A percentile compares a stretch with the other conserved stretches of the same genome.
Evolutionary conservation across 331 rosid species (phyloP).

Genomic region (Malus hybrid): DNA sequence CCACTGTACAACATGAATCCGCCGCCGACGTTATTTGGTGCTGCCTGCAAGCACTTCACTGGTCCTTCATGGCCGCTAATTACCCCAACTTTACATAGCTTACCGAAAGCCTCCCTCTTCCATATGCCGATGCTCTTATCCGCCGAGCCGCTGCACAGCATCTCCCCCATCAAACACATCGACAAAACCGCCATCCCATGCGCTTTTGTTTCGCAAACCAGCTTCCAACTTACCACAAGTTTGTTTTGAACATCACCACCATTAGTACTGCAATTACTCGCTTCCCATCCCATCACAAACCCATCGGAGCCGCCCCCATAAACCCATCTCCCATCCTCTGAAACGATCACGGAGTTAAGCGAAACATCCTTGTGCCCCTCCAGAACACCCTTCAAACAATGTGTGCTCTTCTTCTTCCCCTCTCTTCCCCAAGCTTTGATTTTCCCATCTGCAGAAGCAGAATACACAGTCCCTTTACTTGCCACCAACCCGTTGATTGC

Average conservation of each 20-base stretch:
- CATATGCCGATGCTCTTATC: conserved; percentile 79
- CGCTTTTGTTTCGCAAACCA: conserved; percentile 54
- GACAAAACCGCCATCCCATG: conserved; percentile 80
- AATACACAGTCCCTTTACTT: conserved; percentile 60
- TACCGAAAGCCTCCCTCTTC: conserved; percentile 67
- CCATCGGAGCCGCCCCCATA: conserved; percentile 33
- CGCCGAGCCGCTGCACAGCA: conserved; percentile 76
- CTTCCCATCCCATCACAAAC: conserved; percentile 75
- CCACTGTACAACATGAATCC: conserved; percentile 90
- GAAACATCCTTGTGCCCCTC: conserved; percentile 87
- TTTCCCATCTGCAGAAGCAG: conserved; percentile 95
- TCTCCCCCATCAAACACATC: conserved; percentile 59
- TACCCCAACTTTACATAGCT: conserved; percentile 51
- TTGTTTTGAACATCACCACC: not conserved
- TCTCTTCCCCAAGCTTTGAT: conserved; percentile 79
- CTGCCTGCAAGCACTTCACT: conserved; percentile 78
- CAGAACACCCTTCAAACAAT: conserved; percentile 49
- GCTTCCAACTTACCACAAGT: conserved; percentile 35
- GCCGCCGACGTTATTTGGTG: conserved; percentile 44
- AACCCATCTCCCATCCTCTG: conserved; percentile 83
- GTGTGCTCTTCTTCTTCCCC: conserved; percentile 26
- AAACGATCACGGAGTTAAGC: conserved; percentile 58
- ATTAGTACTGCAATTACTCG: not conserved
- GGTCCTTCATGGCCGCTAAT: conserved; percentile 87
- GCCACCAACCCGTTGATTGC: conserved; percentile 75